phyloP scores from a whole-genome alignment of 139 green algal genomes.

The Chloropicon primus region DNA sequence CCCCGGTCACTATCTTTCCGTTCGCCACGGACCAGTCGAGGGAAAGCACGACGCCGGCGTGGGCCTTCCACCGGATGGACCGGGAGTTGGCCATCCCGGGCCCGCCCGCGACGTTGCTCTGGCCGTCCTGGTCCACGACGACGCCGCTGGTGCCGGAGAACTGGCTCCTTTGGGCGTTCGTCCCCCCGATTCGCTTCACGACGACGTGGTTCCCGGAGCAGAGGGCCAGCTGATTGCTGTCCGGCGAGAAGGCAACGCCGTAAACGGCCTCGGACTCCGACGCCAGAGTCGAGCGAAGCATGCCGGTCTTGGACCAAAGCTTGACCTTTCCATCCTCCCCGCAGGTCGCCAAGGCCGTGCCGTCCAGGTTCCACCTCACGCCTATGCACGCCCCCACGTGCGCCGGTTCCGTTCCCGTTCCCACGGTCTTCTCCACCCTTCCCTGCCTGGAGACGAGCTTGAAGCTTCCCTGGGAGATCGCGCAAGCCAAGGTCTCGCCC shows the following conservation, averaged over 20 bases:
- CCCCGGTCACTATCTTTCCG: constrained; percentile 49
- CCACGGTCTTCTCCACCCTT: constrained; percentile 44
- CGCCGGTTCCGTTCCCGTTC: constrained; percentile 17
- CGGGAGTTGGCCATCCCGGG: background rate
- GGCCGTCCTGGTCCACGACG: background rate
- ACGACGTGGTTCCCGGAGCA: constrained; percentile 23
- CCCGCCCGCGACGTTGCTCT: background rate
- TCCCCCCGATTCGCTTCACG: background rate
- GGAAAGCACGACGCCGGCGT: constrained; percentile 22
- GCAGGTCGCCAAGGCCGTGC: constrained; percentile 49
- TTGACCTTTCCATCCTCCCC: constrained; percentile 70
- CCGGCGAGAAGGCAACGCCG: constrained; percentile 42
- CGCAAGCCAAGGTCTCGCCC: background rate
- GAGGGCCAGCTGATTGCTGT: constrained; percentile 42
- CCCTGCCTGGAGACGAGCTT: constrained; percentile 43
- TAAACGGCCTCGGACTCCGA: constrained; percentile 41
- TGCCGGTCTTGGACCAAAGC: constrained; percentile 56
- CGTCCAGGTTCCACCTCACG: constrained; percentile 55
- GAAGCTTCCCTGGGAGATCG: constrained; percentile 19
- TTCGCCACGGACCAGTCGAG: constrained; percentile 58
- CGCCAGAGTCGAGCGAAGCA: constrained; percentile 54
- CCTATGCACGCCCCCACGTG: constrained; percentile 49
- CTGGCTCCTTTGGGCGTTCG: background rate
- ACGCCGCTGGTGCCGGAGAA: background rate
- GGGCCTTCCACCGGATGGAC: constrained; percentile 2